phyloP scores from a whole-genome alignment of 257 asterid genomes.

The Oldenlandia corymbosa region DNA sequence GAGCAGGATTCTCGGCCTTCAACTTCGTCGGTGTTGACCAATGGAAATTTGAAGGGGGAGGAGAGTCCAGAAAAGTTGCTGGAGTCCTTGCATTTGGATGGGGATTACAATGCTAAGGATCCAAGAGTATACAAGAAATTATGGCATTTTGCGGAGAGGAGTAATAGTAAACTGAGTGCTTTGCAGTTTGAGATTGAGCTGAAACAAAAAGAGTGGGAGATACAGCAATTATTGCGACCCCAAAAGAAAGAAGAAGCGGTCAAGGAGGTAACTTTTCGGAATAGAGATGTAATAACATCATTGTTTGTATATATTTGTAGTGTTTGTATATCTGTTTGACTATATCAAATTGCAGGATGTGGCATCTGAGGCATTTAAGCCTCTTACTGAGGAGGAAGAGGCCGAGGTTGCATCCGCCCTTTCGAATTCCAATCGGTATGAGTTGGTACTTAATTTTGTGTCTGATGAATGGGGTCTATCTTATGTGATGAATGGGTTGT shows the following conservation, averaged over 20 bases:
- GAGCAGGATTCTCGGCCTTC: constrained; percentile 33
- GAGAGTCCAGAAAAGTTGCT: constrained; percentile 29
- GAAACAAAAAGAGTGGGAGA: constrained; percentile 17
- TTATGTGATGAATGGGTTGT: too few relatives aligned
- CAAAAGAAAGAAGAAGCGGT: constrained; percentile 34
- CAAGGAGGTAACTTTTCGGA: constrained; percentile 39
- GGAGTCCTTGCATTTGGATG: constrained; percentile 24
- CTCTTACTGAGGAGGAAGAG: constrained; percentile 59
- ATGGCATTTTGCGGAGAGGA: constrained; percentile 17
- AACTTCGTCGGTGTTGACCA: constrained; percentile 35
- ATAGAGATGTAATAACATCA: too few relatives aligned
- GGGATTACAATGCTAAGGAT: constrained; percentile 17
- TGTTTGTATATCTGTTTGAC: constrained; percentile 2
- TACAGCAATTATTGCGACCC: constrained; percentile 26
- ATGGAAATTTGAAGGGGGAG: constrained; percentile 28
- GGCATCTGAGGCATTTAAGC: constrained; percentile 56
- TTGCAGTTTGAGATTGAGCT: constrained; percentile 32
- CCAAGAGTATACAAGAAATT: constrained; percentile 29
- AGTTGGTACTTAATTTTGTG: neutral
- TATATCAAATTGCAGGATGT: constrained; percentile 40
- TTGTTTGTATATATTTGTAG: neutral
- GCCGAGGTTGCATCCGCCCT: constrained; percentile 37
- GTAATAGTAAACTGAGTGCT: constrained; percentile 22
- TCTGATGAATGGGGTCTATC: constrained; percentile 4
- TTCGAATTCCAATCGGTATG: constrained; percentile 44